Conservation (phyloP, 2,329 filamentous ascomycete species). For the Pseudogymnoascus sp. region DNA sequence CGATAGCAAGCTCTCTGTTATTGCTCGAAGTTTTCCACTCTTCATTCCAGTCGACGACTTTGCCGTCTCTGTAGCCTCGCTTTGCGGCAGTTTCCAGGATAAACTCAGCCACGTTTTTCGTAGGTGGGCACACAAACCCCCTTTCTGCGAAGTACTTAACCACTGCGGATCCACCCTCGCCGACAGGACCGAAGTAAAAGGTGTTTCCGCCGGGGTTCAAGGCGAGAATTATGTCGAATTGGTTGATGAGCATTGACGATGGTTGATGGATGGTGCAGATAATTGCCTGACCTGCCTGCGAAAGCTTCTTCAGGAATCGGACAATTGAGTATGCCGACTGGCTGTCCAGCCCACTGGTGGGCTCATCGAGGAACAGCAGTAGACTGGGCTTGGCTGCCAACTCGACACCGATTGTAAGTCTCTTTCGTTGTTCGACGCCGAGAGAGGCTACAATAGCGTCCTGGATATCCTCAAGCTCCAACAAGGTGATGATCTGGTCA, state of each 20-base stretch:
- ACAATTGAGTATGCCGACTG: slow-evolving; percentile 59
- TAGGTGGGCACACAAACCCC: slow-evolving; percentile 44
- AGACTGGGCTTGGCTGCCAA: slow-evolving; percentile 50
- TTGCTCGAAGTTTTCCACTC: slow-evolving; percentile 62
- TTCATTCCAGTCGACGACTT: slow-evolving; percentile 57
- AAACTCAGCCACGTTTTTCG: slow-evolving; percentile 45
- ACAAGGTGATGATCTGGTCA: slow-evolving; percentile 62
- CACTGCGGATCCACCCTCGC: slow-evolving; percentile 49
- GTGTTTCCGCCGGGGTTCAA: slow-evolving; percentile 58
- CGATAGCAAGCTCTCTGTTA: slow-evolving; percentile 45
- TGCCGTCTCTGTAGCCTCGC: slow-evolving; percentile 30
- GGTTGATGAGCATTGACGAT: slow-evolving; percentile 44
- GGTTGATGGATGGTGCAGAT: slow-evolving; percentile 52
- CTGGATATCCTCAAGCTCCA: slow-evolving; percentile 61
- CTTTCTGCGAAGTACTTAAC: slow-evolving; percentile 57
- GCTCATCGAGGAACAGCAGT: slow-evolving; percentile 56
- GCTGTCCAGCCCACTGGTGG: slow-evolving; percentile 54
- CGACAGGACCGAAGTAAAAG: slow-evolving; percentile 64
- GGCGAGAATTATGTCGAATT: slow-evolving; percentile 56
- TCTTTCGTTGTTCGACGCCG: slow-evolving; percentile 55
- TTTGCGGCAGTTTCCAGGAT: slow-evolving; percentile 26
- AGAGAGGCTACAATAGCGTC: slow-evolving; percentile 57
- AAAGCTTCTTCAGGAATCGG: slow-evolving; percentile 54
- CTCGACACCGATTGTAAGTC: slow-evolving; percentile 54
- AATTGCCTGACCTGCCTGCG: slow-evolving; percentile 46